A percentile compares a stretch with the other conserved stretches of the same genome.
These are phyloP conservation scores for Cladosporium sp. DNA, from an alignment of 2,329 filamentous ascomycete genomes.

Conservation along the genomic window DNA sequence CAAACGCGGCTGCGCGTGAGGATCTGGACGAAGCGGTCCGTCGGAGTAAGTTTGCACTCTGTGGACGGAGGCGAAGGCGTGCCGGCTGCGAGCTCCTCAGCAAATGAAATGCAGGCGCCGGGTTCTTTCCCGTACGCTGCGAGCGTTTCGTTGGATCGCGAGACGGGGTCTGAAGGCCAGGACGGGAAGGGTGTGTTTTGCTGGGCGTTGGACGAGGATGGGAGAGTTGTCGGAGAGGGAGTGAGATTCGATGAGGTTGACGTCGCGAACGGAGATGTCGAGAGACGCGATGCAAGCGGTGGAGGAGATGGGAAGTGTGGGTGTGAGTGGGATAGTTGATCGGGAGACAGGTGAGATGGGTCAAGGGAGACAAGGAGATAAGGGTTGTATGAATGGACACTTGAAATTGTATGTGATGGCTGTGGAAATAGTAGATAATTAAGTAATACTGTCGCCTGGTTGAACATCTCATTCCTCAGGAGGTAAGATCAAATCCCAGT, in stretches of 20 bases:
- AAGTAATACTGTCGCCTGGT: no score
- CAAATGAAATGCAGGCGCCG: slow-evolving; percentile 47
- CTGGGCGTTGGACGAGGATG: slow-evolving; percentile 48
- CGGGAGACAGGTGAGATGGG: background rate
- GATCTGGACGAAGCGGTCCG: slow-evolving; percentile 52
- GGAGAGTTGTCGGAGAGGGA: background rate
- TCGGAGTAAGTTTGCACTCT: background rate
- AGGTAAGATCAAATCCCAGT: no score
- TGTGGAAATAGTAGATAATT: no score
- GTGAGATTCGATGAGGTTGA: slow-evolving; percentile 20
- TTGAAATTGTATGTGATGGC: no score
- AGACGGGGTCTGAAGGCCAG: slow-evolving; percentile 47
- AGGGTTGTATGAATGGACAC: no score
- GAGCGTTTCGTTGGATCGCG: slow-evolving; percentile 56
- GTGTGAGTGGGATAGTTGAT: slow-evolving; percentile 4
- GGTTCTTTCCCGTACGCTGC: slow-evolving; percentile 60
- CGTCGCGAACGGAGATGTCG: slow-evolving; percentile 26
- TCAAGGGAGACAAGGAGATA: no score
- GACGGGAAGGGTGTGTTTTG: slow-evolving; percentile 57
- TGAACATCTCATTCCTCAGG: no score
- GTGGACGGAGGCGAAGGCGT: no score
- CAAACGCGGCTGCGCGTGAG: slow-evolving; percentile 59
- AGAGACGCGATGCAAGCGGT: no score
- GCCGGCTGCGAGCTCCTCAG: slow-evolving; percentile 27
- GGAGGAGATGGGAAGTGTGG: background rate